Evolutionary conservation across 805 yeast species (phyloP).

Genomic region (Debaryomyces prosopidis): DNA sequence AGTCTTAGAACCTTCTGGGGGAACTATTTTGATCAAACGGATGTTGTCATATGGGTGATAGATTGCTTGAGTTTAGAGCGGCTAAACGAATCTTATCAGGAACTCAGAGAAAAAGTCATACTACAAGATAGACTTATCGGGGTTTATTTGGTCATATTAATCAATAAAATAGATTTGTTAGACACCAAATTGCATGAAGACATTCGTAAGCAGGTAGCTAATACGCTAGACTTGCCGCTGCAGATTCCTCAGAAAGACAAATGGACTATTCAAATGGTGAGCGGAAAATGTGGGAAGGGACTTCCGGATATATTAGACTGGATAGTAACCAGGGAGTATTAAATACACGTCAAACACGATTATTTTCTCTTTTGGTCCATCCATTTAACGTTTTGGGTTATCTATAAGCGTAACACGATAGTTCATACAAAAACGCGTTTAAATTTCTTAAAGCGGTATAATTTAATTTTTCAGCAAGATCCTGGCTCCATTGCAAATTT

Average conservation of each 20-base stretch:
- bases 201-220: conserved; percentile 13
- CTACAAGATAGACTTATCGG: conserved; percentile 71
- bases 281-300: conserved; percentile 38
- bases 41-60: conserved; percentile 82
- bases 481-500: too few species aligned
- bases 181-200: conserved; percentile 19
- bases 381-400: too few species aligned
- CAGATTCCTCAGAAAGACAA: conserved; percentile 20
- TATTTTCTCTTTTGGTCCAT: too few species aligned
- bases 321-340: conserved; percentile 21
- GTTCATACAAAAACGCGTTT: not conserved
- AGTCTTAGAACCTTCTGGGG: conserved; percentile 55
- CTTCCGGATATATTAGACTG: conserved; percentile 25
- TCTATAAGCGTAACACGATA: not conserved
- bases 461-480: not conserved
- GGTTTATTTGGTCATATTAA: conserved; percentile 61
- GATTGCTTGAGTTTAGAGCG: conserved; percentile 66
- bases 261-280: conserved; percentile 29
- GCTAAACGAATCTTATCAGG: conserved; percentile 62
- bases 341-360: not conserved
- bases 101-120: conserved; percentile 60
- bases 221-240: conserved; percentile 17
- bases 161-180: conserved; percentile 74
- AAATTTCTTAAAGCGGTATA: not conserved
- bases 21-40: conserved; percentile 81